Base-by-base conservation (phyloP, 2,329 filamentous ascomycete genomes). In the Drechslerella dactyloides region DNA sequence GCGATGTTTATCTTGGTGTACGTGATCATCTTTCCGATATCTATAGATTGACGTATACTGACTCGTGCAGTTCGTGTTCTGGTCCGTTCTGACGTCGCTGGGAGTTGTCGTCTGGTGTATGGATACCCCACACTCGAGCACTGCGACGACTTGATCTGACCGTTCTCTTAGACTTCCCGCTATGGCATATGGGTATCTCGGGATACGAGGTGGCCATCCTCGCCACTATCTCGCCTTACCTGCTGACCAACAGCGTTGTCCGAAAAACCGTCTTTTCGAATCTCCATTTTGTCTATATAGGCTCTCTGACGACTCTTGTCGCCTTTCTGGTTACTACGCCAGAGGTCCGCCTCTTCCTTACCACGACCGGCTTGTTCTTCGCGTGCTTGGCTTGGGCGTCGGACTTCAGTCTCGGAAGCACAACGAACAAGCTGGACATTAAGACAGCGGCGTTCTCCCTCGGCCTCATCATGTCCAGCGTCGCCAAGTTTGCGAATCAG, bases 121-220 rank as follows among this genome's bases (percentile, higher is more conserved):
- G 89, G 23, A n/a, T 40, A 48, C n/a, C 27, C 27, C 52, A 23
- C 2, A n/a, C 46, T 19, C 51, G 17, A 23, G 33, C 33, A 21
- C 23, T 51, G 59, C 15, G 23, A 57, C 42, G 27, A 35, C 30
- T 35, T 24, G 35, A 48, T 30, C 40, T 35, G 48, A 48, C 21
- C 75, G 59, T 76, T 50, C 51, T 48, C 46, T 15, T 74, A 91
- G 89, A 96, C 80, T 99, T 99, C 79, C 94, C 94, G 13, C 85
- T 99, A 10, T 99, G 94, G 94, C 87, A 97, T 79, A 99, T 99
- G 94, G 94, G 94, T 27, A 96, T 99, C 72, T 97, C 93, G 2
- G 94, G 94, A 74, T 99, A 94, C 78, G 94, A 99, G 81, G 89
- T 88, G 48, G 84, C 96, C 75, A 88, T 99, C 77, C 89, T 97